These are phyloP conservation scores for Pyricularia pennisetigena DNA, from an alignment of 2,329 filamentous ascomycete species.

Conservation along the genomic window DNA sequence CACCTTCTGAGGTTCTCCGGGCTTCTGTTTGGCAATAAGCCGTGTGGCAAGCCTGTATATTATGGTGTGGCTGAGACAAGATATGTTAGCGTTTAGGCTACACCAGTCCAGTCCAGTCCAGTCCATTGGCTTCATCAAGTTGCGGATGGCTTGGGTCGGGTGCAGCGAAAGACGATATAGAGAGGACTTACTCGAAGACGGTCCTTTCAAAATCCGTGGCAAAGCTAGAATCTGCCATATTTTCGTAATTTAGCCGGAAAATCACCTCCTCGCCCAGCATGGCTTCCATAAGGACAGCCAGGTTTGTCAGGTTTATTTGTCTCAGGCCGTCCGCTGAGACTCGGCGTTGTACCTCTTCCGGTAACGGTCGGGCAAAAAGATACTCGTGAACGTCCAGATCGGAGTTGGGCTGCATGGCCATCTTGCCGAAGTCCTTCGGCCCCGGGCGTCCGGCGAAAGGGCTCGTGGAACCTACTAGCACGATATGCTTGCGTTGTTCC, in stretches of 20 bases:
- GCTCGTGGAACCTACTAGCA: conserved; percentile 66
- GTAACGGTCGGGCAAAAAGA: conserved; percentile 11
- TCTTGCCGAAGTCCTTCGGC: neutral
- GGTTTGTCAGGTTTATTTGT: conserved; percentile 36
- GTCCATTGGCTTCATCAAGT: neutral
- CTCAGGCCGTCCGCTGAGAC: neutral
- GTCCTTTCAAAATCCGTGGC: neutral
- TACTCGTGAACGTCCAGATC: conserved; percentile 19
- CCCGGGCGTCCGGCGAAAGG: neutral
- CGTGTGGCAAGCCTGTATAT: neutral
- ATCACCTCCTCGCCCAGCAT: conserved; percentile 18
- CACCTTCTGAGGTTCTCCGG: neutral
- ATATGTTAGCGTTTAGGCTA: neutral
- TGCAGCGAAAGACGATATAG: neutral
- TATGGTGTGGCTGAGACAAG: neutral
- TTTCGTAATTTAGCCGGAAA: neutral
- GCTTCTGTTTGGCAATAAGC: neutral
- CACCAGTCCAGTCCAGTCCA: neutral
- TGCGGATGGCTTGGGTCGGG: neutral
- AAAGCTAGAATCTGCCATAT: neutral
- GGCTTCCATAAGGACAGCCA: conserved; percentile 34
- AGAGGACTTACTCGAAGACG: neutral
- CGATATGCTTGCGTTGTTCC: conserved; percentile 57
- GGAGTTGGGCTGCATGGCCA: conserved; percentile 20
- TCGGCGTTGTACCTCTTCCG: neutral